These are phyloP conservation scores for Macrotyloma uniflorum DNA, from an alignment of 306 rosid genomes.

Conservation along the genomic window DNA sequence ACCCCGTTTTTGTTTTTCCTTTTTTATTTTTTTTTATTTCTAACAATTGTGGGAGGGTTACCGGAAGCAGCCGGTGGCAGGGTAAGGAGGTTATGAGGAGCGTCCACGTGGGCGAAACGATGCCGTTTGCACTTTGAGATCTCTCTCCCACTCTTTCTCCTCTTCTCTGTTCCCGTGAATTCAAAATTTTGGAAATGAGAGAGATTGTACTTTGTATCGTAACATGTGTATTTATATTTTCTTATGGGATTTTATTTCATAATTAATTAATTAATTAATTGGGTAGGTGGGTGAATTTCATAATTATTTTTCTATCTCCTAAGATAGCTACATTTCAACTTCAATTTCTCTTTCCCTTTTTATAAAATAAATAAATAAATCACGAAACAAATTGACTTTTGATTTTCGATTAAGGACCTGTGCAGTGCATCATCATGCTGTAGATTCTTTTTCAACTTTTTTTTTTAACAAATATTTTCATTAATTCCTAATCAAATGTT, in stretches of 20 bases:
- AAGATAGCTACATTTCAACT: constrained; percentile 34
- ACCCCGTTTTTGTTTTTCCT: neutral
- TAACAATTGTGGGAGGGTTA: constrained; percentile 4
- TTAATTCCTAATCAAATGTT: too few relatives aligned
- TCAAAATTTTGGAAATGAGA: neutral
- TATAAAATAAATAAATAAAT: neutral
- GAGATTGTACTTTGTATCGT: neutral
- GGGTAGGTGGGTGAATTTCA: constrained; percentile 38
- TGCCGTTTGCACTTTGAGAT: constrained; percentile 13
- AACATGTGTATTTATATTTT: constrained; percentile 35
- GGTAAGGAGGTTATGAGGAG: constrained; percentile 5
- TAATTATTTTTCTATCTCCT: constrained; percentile 13
- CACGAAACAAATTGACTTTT: constrained; percentile 32
- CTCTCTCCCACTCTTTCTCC: neutral
- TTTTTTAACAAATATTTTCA: too few relatives aligned
- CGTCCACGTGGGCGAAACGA: constrained; percentile 44
- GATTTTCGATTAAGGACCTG: neutral
- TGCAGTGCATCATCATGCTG: neutral
- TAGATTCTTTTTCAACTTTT: too few relatives aligned
- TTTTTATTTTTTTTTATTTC: neutral
- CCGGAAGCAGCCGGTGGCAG: constrained; percentile 51
- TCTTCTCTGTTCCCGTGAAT: neutral
- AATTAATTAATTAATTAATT: constrained; percentile 35
- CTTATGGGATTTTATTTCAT: neutral
- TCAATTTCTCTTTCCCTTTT: neutral